Base-by-base conservation (phyloP, 2,329 filamentous ascomycete species). In the Phymatotrichopsis omnivora region DNA sequence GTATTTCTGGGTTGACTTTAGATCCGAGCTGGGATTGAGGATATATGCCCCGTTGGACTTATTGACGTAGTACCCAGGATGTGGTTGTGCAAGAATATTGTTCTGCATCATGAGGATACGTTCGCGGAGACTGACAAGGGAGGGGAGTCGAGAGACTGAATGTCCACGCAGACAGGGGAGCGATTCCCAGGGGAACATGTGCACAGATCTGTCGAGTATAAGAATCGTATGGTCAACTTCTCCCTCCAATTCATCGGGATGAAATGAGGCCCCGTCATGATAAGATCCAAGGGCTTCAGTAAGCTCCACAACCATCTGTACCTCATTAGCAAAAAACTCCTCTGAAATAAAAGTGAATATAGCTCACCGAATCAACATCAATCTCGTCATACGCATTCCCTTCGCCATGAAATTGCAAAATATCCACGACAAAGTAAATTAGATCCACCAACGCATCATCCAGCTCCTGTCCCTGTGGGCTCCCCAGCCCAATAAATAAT, bases 361-460 rank as follows among this genome's bases (percentile, higher is more conserved):
- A 25, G 50, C 49, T 53, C 49, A 62, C 58, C 35, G 72, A 68
- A 56, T 98, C 91, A 60, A 96, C 93, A 63, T 96, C 89, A 52
- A 98, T 84, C 65, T 98, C 91, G 57, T 98, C 91, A 64, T 95
- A 95, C 0, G 93, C 91, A 60, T 96, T 98, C 36, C 79, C 76
- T 65, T 98, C 93, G 12, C 91, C 91, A 57, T 94, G 85, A 63
- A 98, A 96, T 61, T 96, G 91, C 2, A 98, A 70, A 40, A 96
- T 87, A 58, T 98, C 91, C 5, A 98, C 80, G 1, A 96, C 83
- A 61, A 96, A 96, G 65, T 95, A 96, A 3, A 98, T 73, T 22
- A 98, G 68, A 61, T 98, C 91, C 56, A 81, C 85, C n/a, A 98
- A 67, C 58, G 96, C 89, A 53, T 96, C 89, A 17, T 93, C 73